Conservation (phyloP, 352 stramenopile genomes). For the Aphanomyces euteiches region DNA sequence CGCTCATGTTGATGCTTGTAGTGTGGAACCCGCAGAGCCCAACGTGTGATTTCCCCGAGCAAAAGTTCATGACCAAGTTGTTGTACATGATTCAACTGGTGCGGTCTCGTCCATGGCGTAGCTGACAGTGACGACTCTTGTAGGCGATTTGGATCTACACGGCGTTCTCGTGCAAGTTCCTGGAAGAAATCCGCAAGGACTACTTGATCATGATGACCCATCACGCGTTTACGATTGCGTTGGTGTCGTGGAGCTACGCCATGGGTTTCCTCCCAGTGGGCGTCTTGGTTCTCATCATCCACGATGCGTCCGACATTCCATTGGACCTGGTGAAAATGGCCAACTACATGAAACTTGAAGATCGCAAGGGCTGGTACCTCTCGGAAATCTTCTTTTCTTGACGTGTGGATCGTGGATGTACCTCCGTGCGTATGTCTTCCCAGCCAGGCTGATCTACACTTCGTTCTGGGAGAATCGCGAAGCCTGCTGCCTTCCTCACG, state of each 20-base stretch:
- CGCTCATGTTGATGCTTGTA: slow-evolving; percentile 27
- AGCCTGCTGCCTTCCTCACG: slow-evolving; percentile 61
- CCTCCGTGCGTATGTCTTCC: slow-evolving; percentile 84
- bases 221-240: slow-evolving; percentile 79
- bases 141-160: slow-evolving; percentile 88
- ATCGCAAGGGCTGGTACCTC: slow-evolving; percentile 56
- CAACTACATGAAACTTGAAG: slow-evolving; percentile 88
- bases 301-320: slow-evolving; percentile 82
- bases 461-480: slow-evolving; percentile 67
- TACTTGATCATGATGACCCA: slow-evolving; percentile 89
- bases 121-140: not conserved
- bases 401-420: slow-evolving; percentile 72
- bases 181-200: slow-evolving; percentile 86
- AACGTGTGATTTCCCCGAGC: slow-evolving; percentile 65
- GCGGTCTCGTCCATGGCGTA: not conserved
- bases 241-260: slow-evolving; percentile 80
- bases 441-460: slow-evolving; percentile 72
- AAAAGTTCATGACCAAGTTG: slow-evolving; percentile 78
- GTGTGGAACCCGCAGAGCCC: slow-evolving; percentile 75
- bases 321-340: slow-evolving; percentile 87
- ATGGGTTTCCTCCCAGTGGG: slow-evolving; percentile 73
- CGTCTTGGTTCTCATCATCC: slow-evolving; percentile 76
- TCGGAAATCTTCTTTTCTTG: slow-evolving; percentile 69
- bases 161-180: slow-evolving; percentile 84
- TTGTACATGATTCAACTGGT: slow-evolving; percentile 82